Base-by-base conservation (phyloP, 75 land plant species). In the Cunninghamia lanceolata region DNA sequence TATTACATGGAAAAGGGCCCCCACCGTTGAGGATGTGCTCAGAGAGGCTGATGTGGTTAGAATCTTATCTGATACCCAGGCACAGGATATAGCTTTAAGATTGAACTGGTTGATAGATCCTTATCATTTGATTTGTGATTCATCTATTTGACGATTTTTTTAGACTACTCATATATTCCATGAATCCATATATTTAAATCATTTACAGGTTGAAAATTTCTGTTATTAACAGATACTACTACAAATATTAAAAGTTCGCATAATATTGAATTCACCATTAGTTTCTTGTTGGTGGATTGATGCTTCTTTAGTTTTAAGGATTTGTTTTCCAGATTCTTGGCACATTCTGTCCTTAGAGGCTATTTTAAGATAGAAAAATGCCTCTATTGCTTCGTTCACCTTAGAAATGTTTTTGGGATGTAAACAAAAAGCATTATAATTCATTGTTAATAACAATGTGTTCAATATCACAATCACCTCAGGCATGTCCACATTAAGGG, bases 41-140 rank as follows among this genome's bases (percentile, higher is more conserved):
- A 89, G 86, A 80, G 92, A 96, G 80, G 98, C 96, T 68, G 99
- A 97, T 92, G 92, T 97, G 94, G 99, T 96, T 84, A 82, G 94
- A 39, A 53, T 38, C 70, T 84, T 40, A 46, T 81, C 82, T 53
- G 6, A 52, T 9, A 73, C 36, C 10, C 16, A 34, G 75, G 3
- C 17, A 73, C 11, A 73, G 11, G 3, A 73, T 73, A 10, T 70
- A 70, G 74, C 74, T 70, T 30, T 30, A 70, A 4, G 74, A n/a
- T 70, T 30, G 34, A 70, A 70, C 66, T 59, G 74, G 74, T n/a
- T 32, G 35, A 34, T 73, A 32, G 16, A 34, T 25, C 75, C 14
- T 30, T 34, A 34, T 73, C 75, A 73, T 73, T 34, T 73, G 36
- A 73, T 9, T 73, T 73, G 13, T 34, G 36, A 3, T 13, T 73